Base-by-base conservation (phyloP, 306 rosid genomes). In the Trifolium pratense region DNA sequence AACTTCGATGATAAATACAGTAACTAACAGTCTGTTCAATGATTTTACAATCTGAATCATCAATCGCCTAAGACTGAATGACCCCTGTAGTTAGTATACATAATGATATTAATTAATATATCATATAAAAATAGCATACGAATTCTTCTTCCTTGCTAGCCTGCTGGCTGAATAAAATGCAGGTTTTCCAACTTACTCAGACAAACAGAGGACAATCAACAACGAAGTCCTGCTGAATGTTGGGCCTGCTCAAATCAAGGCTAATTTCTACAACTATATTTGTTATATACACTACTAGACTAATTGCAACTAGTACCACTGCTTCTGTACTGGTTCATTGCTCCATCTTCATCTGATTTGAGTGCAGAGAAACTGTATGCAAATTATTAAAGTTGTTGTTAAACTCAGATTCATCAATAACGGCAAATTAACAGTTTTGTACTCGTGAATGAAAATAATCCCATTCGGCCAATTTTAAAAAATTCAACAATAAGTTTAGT, bases 321-420 rank as follows among this genome's bases (percentile, higher is more conserved):
- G 74, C 75, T 84, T 68, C 70, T 80, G 59, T 66, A 62, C 42
- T 66, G 68, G 78, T 84, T 94, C 87, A 87, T 63, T 81, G 88
- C 86, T 94, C 96, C 92, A 88, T 93, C 97, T 93, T 89, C 90
- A 94, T 76, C 66, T 89, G 96, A 81, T 89, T 85, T 66, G 90
- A 81, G 79, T 87, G 96, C 88, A 88, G 83, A 77, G 92, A 77
- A 55, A 84, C 97, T 94, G 96, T 45, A 60, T 72, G 75, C 13
- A 65, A 65, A 82, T 78, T 81, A 45, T 78, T 58, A 51, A 43
- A 75, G 45, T 45, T 52, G 45, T 45, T 52, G 75, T 31, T 68
- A 58, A 52, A 57, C 61, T 64, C 71, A 31, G 42, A 59, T 68
- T 79, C 63, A 57, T 79, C 39, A 26, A 13, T 21, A 36, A 16